Evolutionary conservation across 2,329 filamentous ascomycete species (phyloP), one percentile per base, ranked within the genome.

Genomic region (Pseudogymnoascus sp.): DNA sequence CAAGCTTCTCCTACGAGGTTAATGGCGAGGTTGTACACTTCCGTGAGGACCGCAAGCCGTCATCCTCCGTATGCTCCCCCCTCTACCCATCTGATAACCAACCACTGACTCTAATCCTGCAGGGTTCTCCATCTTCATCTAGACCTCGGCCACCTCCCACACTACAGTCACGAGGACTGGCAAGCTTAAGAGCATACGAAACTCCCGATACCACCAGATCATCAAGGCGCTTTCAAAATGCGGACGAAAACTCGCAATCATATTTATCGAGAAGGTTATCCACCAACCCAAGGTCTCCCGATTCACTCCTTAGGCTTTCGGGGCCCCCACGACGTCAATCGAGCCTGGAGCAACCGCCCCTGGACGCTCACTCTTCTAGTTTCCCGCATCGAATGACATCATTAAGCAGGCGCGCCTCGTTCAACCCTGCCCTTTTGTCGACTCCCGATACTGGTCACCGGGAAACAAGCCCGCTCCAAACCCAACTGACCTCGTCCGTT

Each of bases 1-100:
- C 86, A 66, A 87, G 86, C 63, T 89, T 98, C 72, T 87, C 84
- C 41, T 93, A 96, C 69, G 85, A 88, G 61, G 78, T 89, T 37
- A 84, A 84, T 59, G 84, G 85, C 50, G 79, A 80, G 64, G 78
- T 84, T 6, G 81, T 85, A n/a, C 77, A 81, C 37, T 88, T 89
- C 66, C 79, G 82, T 63, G 87, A 89, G 73, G 84, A 88, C 61
- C 79, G 85, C 22, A 70, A 74, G 24, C 62, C 53, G 61, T 40
- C 33, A 38, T 37, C 24, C 8, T 40, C 56, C n/a, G 56, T 60
- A 40, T n/a, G 56, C 14, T 22, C n/a, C 37, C 56, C n/a, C 4
- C 12, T 24, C 11, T 38, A 22, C 56, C 12, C 31, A 53, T 53
- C 7, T 53, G 46, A 53, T 37, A 38, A 40, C 16, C 12, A 24